phyloP scores from a whole-genome alignment of 2,329 filamentous ascomycete genomes.

The Macrophomina phaseolina region DNA sequence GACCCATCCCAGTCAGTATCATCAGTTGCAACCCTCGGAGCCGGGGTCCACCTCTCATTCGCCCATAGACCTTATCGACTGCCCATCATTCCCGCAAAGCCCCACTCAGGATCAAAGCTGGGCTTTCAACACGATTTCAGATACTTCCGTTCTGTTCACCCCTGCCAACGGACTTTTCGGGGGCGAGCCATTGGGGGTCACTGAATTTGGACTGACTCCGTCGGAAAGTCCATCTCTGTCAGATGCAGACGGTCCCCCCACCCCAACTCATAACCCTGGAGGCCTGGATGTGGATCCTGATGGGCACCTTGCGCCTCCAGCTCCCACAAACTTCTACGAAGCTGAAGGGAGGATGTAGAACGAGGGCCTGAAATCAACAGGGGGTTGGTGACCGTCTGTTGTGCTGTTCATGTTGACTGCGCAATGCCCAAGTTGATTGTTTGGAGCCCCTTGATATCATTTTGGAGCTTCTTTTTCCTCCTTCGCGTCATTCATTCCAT shows the following conservation, averaged over 20 bases:
- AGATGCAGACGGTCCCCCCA: background rate
- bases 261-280: slow-evolving; percentile 7
- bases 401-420: background rate
- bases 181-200: background rate
- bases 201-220: background rate
- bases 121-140: slow-evolving; percentile 1
- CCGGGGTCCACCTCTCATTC: background rate
- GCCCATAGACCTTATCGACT: background rate
- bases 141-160: background rate
- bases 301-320: background rate
- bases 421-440: background rate
- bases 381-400: background rate
- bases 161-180: background rate
- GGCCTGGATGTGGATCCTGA: slow-evolving; percentile 13
- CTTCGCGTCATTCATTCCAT: background rate
- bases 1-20: background rate
- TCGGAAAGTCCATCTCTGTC: background rate
- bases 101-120: slow-evolving; percentile 8
- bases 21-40: background rate
- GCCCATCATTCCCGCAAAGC: slow-evolving; percentile 8
- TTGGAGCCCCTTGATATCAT: background rate
- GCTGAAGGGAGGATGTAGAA: slow-evolving; percentile 4
- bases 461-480: background rate
- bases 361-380: background rate
- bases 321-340: background rate